Conservation (phyloP, 257 asterid species). For the Primulina huaijiensis region DNA sequence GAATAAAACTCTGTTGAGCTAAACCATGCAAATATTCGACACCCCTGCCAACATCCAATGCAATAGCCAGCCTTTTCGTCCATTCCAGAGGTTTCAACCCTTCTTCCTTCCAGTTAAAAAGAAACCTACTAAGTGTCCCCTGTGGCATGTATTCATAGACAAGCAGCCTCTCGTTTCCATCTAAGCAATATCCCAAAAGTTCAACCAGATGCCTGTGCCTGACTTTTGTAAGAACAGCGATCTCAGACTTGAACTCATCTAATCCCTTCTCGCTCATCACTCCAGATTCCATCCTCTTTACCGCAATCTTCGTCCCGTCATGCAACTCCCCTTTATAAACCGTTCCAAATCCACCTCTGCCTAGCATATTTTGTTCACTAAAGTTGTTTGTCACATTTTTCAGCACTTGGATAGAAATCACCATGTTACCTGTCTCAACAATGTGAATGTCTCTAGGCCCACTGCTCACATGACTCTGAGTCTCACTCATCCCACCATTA, state of each 20-base stretch:
- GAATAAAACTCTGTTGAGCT: background rate
- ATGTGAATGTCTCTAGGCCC: conserved; percentile 19
- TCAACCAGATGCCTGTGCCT: conserved; percentile 28
- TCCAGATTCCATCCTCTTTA: conserved; percentile 30
- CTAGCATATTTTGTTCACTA: background rate
- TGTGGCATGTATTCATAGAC: conserved; percentile 22
- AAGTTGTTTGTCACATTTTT: conserved; percentile 14
- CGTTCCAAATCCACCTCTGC: conserved; percentile 10
- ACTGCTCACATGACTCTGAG: conserved; percentile 18
- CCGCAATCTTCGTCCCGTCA: conserved; percentile 27
- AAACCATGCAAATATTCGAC: background rate
- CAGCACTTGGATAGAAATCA: conserved; percentile 8
- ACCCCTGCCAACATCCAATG: conserved; percentile 10
- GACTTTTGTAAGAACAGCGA: conserved; percentile 27
- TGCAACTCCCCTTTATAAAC: conserved; percentile 6
- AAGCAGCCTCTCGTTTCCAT: conserved; percentile 16
- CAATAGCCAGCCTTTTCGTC: conserved; percentile 22
- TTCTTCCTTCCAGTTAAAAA: conserved; percentile 28
- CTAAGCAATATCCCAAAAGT: conserved; percentile 30
- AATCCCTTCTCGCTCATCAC: conserved; percentile 27
- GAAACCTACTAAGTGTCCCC: conserved; percentile 25
- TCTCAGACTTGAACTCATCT: conserved; percentile 25
- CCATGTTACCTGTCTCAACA: conserved; percentile 22
- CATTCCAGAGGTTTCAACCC: conserved; percentile 27
- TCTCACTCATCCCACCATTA: conserved; percentile 19